Evolutionary conservation across 345 rosid genomes (phyloP).

Genomic region (Linum tenue): DNA sequence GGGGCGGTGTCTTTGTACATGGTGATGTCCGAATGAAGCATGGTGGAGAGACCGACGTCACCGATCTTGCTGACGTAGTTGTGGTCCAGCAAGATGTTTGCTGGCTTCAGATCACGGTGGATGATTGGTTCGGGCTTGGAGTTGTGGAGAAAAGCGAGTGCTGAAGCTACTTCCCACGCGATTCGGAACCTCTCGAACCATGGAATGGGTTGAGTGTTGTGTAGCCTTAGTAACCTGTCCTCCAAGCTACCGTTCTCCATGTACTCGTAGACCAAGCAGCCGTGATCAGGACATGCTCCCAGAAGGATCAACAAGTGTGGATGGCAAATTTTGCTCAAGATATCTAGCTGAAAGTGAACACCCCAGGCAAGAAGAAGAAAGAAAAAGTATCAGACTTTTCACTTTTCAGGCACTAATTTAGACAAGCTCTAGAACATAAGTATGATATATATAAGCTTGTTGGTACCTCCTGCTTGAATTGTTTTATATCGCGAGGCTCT

Average conservation of each 20-base stretch:
- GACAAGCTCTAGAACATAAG: no score
- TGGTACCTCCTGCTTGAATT: constrained; percentile 72
- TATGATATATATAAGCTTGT: not conserved
- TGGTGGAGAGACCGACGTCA: constrained; percentile 78
- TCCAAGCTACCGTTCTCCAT: constrained; percentile 50
- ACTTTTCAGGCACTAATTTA: not conserved
- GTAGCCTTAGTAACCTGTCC: constrained; percentile 42
- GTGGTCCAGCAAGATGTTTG: constrained; percentile 70
- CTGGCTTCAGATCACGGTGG: constrained; percentile 38
- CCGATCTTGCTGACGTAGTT: constrained; percentile 85
- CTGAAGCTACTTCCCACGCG: constrained; percentile 87
- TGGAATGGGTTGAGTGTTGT: constrained; percentile 50
- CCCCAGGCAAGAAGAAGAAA: constrained; percentile 2
- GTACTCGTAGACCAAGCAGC: no score
- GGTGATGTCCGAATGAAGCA: constrained; percentile 36
- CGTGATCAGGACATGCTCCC: constrained; percentile 68
- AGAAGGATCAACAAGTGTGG: constrained; percentile 87
- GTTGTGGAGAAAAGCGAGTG: constrained; percentile 67
- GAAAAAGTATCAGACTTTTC: constrained; percentile 4
- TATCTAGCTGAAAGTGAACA: constrained; percentile 44
- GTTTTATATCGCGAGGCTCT: constrained; percentile 45
- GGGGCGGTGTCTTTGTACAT: constrained; percentile 48
- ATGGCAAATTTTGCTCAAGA: constrained; percentile 73
- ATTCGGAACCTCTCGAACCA: constrained; percentile 72
- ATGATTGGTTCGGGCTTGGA: constrained; percentile 55